Conservation (phyloP, 2,329 filamentous ascomycete genomes). For the Phialocephala subalpina region DNA sequence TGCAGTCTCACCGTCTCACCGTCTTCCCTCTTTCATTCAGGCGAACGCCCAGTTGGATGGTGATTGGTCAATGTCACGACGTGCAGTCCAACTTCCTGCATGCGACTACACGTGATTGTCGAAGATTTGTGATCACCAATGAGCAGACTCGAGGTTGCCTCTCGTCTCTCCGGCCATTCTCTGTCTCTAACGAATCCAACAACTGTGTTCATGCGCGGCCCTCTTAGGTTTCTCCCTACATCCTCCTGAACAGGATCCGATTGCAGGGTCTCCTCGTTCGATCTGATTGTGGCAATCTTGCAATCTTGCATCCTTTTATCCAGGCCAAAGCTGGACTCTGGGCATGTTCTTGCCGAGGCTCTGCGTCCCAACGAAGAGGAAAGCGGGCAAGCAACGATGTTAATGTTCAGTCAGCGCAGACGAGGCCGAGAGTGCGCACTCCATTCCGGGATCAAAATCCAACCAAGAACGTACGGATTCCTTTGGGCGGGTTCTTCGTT, state of each 20-base stretch:
- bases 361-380: background rate
- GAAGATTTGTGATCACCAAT: background rate
- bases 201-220: background rate
- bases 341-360: background rate
- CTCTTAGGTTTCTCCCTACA: background rate
- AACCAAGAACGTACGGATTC: background rate
- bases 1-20: slow-evolving; percentile 3
- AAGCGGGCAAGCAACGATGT: background rate
- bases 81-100: slow-evolving; percentile 28
- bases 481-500: background rate
- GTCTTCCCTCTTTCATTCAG: slow-evolving; percentile 1
- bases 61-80: slow-evolving; percentile 35
- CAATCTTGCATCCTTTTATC: slow-evolving; percentile 3
- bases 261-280: background rate
- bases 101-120: background rate
- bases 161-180: background rate
- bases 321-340: background rate
- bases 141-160: background rate
- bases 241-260: background rate
- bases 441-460: background rate
- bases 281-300: background rate
- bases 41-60: background rate
- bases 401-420: background rate
- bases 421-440: background rate
- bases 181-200: slow-evolving; percentile 7